Evolutionary conservation across 805 yeast species (phyloP), one percentile per base, ranked within the genome.

Genomic region (Myxozyma geophila): DNA sequence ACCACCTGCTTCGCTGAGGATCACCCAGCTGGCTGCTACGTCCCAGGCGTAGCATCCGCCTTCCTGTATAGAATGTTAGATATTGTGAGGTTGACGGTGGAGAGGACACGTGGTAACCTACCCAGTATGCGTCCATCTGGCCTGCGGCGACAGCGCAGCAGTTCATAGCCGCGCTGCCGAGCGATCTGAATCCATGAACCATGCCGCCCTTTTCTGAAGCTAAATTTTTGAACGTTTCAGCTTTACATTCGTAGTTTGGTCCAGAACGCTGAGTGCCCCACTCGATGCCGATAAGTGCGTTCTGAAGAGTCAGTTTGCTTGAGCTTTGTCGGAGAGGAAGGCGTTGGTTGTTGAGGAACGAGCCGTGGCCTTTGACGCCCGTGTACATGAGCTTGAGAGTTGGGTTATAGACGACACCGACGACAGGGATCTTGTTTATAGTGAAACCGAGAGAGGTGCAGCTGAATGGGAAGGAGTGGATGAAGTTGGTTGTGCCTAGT

Each of bases 1-100:
- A 12, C 87, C 88, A 2, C 89, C 89, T 12, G 87, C 81, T 67
- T 86, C 89, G 50, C 78, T 76, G 8, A 85, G 70, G 54, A 86
- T 83, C 54, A 85, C 79, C 87, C 87, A 85, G 46, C 88, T 87
- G 15, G 88, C 89, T 72, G 87, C 84, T 1, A 85, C 87, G 71
- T 86, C 89, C 89, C 89, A 86, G 28, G 85, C 82, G 72, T 81
- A 84, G 71, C 87, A 84, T n/a, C 88, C 88, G 55, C 87, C 88
- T 74, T 85, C 88, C 88, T 88, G 85, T 73, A 85, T 84, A 3
- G 82, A 79, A 70, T 47, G 10, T 47, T 35, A 46, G 9, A 9
- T 46, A 21, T 35, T 7, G 13, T 9, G 3, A n/a, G n/a, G 36
- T 33, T 39, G 37, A 7, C 23, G 10, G 17, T 19, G 2, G 62